Conservation (phyloP, 2,329 filamentous ascomycete genomes). For the Arthrobotrys conoides region DNA sequence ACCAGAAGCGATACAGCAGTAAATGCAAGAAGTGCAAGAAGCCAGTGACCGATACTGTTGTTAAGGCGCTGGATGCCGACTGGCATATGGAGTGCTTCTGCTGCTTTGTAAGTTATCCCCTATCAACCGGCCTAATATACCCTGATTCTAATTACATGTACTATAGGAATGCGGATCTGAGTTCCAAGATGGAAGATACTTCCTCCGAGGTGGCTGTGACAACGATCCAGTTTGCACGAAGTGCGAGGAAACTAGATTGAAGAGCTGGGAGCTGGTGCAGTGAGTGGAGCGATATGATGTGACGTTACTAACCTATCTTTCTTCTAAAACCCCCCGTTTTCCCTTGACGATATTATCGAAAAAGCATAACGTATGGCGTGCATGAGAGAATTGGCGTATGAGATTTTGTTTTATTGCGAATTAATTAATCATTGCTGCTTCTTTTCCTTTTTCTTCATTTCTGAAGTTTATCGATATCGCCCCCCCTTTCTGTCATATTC, state of each 20-base stretch:
- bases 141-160: slow-evolving; percentile 15
- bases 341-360: slow-evolving; percentile 28
- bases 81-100: slow-evolving; percentile 96
- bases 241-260: slow-evolving; percentile 54
- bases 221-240: slow-evolving; percentile 60
- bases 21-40: slow-evolving; percentile 88
- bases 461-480: neutral
- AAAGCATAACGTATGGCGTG: slow-evolving; percentile 45
- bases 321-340: neutral
- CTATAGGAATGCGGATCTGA: slow-evolving; percentile 62
- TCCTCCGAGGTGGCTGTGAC: slow-evolving; percentile 62
- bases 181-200: slow-evolving; percentile 64
- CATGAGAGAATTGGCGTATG: slow-evolving; percentile 58
- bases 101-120: slow-evolving; percentile 72
- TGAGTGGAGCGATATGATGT: slow-evolving; percentile 10
- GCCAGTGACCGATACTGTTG: slow-evolving; percentile 89
- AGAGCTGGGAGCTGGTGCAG: slow-evolving; percentile 58
- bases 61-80: slow-evolving; percentile 88
- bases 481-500: slow-evolving; percentile 2
- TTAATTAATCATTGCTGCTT: slow-evolving; percentile 1
- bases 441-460: slow-evolving; percentile 1
- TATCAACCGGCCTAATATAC: neutral
- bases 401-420: slow-evolving; percentile 7
- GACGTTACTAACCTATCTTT: slow-evolving; percentile 11
- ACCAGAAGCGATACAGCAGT: slow-evolving; percentile 89